Conservation (phyloP, 768 basidiomycete genomes). For the Lactarius deliciosus region DNA sequence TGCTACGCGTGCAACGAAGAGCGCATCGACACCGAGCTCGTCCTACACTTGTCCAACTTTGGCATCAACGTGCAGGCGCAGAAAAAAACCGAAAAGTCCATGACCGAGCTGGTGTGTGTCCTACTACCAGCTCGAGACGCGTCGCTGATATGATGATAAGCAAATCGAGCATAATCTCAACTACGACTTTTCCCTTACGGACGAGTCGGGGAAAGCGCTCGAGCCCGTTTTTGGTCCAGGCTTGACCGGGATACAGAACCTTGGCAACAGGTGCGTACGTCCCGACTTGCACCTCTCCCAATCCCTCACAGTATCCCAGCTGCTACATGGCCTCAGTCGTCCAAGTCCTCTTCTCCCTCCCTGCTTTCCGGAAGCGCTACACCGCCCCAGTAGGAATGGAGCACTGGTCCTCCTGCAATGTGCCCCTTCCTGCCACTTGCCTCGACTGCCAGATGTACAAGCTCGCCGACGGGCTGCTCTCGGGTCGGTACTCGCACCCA, state of each 20-base stretch:
- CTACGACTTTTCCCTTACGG: conserved; percentile 90
- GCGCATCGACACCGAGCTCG: conserved; percentile 71
- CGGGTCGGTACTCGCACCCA: conserved; percentile 83
- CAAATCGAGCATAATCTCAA: conserved; percentile 96
- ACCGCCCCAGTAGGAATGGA: conserved; percentile 39
- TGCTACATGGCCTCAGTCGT: conserved; percentile 98
- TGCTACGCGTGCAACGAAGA: conserved; percentile 91
- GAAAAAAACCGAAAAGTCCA: conserved; percentile 92
- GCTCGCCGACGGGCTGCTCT: conserved; percentile 87
- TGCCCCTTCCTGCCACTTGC: conserved; percentile 76
- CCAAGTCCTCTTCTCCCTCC: conserved; percentile 81
- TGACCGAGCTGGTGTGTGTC: conserved; percentile 83
- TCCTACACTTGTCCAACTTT: conserved; percentile 71
- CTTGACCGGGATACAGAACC: conserved; percentile 84
- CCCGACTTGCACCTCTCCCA: not conserved
- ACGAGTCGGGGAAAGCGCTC: conserved; percentile 82
- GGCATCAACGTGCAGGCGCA: conserved; percentile 83
- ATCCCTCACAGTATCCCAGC: conserved; percentile 40
- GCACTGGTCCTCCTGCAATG: conserved; percentile 65
- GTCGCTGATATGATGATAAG: conserved; percentile 37
- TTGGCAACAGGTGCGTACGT: conserved; percentile 75
- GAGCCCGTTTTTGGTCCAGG: conserved; percentile 88
- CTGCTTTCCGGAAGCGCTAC: conserved; percentile 76
- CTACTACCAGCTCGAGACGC: not conserved
- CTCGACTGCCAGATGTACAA: conserved; percentile 96